Evolutionary conservation across 768 basidiomycete species (phyloP), one percentile per base, ranked within the genome.

Genomic region (Clitopilus passeckerianus): DNA sequence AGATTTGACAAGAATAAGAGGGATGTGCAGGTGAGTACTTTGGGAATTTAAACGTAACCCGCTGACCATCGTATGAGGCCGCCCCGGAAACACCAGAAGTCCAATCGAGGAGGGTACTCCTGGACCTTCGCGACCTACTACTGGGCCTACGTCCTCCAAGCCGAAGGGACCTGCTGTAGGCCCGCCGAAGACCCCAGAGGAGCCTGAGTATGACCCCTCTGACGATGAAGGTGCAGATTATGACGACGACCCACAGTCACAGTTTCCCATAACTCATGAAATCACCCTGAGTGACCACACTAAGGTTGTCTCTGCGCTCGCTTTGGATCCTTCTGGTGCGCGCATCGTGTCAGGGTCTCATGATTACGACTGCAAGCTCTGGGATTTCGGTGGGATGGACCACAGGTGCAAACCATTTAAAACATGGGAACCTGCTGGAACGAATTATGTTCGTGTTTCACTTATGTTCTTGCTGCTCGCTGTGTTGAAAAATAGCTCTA

Each of bases 351-450:
- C 93, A 8, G 97, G 97, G 15, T 93, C 93, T 18, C 90, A 98
- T 75, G 97, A 99, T 71, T 98, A 98, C 69, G 97, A 99, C 73
- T 88, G 90, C 73, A 98, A 98, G 75, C 73, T 99, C 57, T 99
- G 96, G 95, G 97, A 99, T 74, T 98, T 98, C 73, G 96, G 96
- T 65, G 97, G 97, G 15, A 99, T 99, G 97, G 90, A 92, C 68
- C 77, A 80, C 62, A 77, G 86, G 63, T 87, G 89, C 73, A 93
- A 93, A 73, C 95, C 97, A 15, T 98, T 99, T 84, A 91, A 95
- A 76, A 91, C 85, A 64, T 98, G 91, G 86, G 97, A 99, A 70
- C 91, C 95, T 61, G 87, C 91, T 60, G 94, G 92, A 63, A 92
- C 87, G 66, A 97, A 97, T 73, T 87, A 95, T 74, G 94, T 95